These are phyloP conservation scores for Ophiostoma sp. DNA, from an alignment of 2,329 filamentous ascomycete genomes.

Conservation along the genomic window DNA sequence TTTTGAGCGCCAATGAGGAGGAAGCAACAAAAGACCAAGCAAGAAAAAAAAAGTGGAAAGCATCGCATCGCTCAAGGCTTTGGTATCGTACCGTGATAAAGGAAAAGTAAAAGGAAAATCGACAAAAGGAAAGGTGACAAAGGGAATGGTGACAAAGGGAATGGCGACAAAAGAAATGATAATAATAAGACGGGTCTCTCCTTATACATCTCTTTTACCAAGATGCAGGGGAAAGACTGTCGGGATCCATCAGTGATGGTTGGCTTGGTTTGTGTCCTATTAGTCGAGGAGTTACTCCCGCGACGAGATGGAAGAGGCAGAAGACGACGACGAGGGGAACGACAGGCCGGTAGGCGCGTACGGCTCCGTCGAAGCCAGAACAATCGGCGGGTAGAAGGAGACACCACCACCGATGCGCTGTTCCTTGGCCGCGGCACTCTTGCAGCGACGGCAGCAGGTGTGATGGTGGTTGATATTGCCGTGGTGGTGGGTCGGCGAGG, in stretches of 20 bases:
- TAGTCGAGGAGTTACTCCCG: not conserved
- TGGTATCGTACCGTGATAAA: conserved; percentile 8
- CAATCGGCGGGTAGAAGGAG: conserved; percentile 25
- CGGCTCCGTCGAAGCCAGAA: conserved; percentile 27
- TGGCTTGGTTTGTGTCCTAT: not conserved
- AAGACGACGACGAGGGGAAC: conserved; percentile 26
- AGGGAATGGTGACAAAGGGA: not conserved
- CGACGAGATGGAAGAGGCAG: conserved; percentile 28
- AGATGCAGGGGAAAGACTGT: not conserved
- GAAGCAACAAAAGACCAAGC: not conserved
- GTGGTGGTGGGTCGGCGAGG: not conserved
- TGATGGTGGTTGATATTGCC: not conserved
- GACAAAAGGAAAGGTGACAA: not conserved
- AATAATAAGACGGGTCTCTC: not conserved
- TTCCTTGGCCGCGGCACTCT: conserved; percentile 5
- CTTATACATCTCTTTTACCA: not conserved
- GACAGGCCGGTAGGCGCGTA: conserved; percentile 27
- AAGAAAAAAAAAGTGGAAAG: not conserved
- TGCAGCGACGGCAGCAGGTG: conserved; percentile 21
- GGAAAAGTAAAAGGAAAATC: not conserved
- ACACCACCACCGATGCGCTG: conserved; percentile 18
- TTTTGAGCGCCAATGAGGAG: not conserved
- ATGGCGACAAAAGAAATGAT: not conserved
- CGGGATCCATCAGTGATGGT: not conserved
- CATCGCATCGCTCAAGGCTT: not conserved